Conservation (phyloP, 306 rosid species). For the Canavalia gladiata region DNA sequence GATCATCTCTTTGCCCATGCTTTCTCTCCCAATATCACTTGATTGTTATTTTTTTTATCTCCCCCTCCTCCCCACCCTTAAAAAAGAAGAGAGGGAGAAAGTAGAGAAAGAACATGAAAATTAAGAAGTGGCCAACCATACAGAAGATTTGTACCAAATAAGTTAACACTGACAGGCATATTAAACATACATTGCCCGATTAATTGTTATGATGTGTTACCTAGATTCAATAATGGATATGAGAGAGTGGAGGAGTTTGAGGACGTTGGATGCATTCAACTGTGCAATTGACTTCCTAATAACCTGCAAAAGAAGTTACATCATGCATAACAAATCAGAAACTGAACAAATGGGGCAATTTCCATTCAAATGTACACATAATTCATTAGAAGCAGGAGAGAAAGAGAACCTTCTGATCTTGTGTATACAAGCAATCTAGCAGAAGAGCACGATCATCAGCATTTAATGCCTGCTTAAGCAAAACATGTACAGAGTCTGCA, state of each 20-base stretch:
- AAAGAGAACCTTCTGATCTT: conserved; percentile 74
- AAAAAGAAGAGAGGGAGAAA: too few species aligned
- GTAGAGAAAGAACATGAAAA: too few species aligned
- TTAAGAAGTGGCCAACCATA: neutral
- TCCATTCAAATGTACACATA: neutral
- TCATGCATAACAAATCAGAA: neutral
- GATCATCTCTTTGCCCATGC: too few species aligned
- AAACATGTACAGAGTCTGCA: conserved; percentile 79
- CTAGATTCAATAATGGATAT: conserved; percentile 74
- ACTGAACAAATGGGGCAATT: neutral
- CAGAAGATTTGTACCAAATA: neutral
- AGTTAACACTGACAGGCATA: neutral
- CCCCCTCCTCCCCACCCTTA: too few species aligned
- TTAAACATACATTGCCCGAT: neutral
- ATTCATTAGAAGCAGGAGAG: conserved; percentile 9
- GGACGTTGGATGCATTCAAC: conserved; percentile 68
- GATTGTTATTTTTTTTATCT: too few species aligned
- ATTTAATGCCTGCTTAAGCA: conserved; percentile 85
- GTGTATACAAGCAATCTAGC: conserved; percentile 77
- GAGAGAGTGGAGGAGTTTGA: conserved; percentile 76
- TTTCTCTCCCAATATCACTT: too few species aligned
- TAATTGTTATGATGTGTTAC: conserved; percentile 47
- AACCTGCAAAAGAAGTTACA: conserved; percentile 62
- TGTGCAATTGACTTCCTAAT: conserved; percentile 72
- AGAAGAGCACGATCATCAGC: conserved; percentile 84